Conservation (phyloP, 148 eudicot genomes). For the Rhododendron griersonianum region DNA sequence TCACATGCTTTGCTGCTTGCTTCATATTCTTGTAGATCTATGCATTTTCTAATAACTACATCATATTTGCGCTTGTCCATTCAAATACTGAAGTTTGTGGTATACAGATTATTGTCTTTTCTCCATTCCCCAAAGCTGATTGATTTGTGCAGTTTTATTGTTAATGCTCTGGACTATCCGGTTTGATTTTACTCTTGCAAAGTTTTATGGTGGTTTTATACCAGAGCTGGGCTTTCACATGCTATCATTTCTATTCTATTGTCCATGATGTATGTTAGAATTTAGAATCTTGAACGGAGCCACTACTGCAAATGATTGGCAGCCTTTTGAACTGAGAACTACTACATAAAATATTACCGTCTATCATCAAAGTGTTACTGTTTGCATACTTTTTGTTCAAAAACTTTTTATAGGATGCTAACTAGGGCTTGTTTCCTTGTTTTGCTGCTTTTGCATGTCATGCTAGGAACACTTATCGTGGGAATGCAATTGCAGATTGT, state of each 20-base stretch:
- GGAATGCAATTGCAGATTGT: not conserved
- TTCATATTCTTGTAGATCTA: not conserved
- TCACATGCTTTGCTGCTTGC: not conserved
- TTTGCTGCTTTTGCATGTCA: not conserved
- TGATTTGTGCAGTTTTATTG: not conserved
- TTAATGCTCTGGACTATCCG: not conserved
- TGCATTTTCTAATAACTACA: not conserved
- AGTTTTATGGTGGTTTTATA: not conserved
- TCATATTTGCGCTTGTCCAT: not conserved
- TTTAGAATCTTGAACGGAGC: not conserved
- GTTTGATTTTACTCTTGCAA: not conserved
- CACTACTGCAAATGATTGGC: not conserved
- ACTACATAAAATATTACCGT: not conserved
- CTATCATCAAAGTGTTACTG: not conserved
- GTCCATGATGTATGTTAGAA: not conserved
- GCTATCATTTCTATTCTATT: not conserved
- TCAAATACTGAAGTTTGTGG: not conserved
- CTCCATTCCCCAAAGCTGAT: not conserved
- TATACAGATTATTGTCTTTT: not conserved
- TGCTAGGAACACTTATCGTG: not conserved
- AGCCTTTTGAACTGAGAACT: not conserved
- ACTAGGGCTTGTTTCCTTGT: not conserved
- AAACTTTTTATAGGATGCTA: not conserved
- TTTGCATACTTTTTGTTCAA: not conserved
- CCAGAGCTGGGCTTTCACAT: not conserved